phyloP scores from a whole-genome alignment of 352 stramenopile species.

The Globisporangium nunn region DNA sequence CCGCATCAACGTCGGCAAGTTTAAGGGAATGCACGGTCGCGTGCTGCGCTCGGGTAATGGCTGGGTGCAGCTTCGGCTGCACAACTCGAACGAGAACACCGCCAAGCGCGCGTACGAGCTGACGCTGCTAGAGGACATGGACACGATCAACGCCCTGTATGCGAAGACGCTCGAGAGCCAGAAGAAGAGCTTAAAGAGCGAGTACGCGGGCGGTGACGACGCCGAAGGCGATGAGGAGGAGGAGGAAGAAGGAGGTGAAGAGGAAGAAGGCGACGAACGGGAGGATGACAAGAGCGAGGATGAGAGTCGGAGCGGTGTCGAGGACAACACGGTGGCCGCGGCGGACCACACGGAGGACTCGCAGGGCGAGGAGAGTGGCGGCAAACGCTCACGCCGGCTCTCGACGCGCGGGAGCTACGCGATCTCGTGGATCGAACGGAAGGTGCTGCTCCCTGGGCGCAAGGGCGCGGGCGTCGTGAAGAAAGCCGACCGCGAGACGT shows the following conservation, averaged over 20 bases:
- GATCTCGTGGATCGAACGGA: slow-evolving; percentile 84
- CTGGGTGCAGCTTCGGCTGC: slow-evolving; percentile 80
- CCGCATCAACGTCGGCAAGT: slow-evolving; percentile 86
- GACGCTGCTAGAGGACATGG: slow-evolving; percentile 77
- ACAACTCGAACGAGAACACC: slow-evolving; percentile 82
- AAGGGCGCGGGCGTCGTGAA: slow-evolving; percentile 78
- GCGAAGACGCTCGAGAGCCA: slow-evolving; percentile 56
- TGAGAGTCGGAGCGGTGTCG: slow-evolving; percentile 40
- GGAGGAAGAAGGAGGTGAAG: slow-evolving; percentile 25
- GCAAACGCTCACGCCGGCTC: slow-evolving; percentile 57
- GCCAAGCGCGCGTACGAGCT: slow-evolving; percentile 85
- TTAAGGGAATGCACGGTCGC: slow-evolving; percentile 64
- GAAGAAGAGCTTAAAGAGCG: slow-evolving; percentile 34
- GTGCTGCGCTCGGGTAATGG: slow-evolving; percentile 82
- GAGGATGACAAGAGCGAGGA: slow-evolving; percentile 55
- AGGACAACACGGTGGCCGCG: slow-evolving; percentile 25
- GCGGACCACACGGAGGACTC: slow-evolving; percentile 70
- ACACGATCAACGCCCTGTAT: slow-evolving; percentile 72
- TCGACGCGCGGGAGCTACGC: slow-evolving; percentile 78
- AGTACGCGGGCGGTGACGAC: slow-evolving; percentile 22
- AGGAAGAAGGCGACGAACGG: slow-evolving; percentile 17
- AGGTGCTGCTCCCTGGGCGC: slow-evolving; percentile 71
- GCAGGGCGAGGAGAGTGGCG: slow-evolving; percentile 63
- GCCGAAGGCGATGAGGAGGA: slow-evolving; percentile 15
- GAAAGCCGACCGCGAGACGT: slow-evolving; percentile 77